Base-by-base conservation (phyloP, 345 rosid species). In the Hevea brasiliensis region DNA sequence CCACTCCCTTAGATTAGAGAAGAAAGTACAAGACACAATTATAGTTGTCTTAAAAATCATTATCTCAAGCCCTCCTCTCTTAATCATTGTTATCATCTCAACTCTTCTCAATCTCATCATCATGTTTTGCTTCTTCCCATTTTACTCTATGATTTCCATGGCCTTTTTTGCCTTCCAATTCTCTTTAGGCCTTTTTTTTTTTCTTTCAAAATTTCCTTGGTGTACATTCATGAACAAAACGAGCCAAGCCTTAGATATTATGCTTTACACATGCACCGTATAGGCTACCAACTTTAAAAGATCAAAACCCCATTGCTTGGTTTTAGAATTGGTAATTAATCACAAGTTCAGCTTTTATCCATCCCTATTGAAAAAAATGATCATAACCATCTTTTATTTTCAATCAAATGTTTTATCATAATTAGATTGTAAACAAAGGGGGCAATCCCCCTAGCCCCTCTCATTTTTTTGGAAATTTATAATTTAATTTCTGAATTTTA, bases 1-100 rank as follows among this genome's bases (percentile, higher is more conserved):
- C 42, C 61, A 23, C 69, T 80, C 3, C 20, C 48, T 71, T 58
- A 27, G 73, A 44, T 59, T 32, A 74, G 23, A 76, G 68, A 77
- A 68, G 47, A 59, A 89, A 84, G 85, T 81, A 84, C 88, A 79
- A 75, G 81, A 89, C 90, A 87, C 74, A 81, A 86, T 86, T 72
- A 86, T 85, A 59, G 27, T 56, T 75, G 67, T 81, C 88, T 78
- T 76, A 72, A 70, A 78, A 79, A 82, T 84, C 85, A 81, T 82
- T 45, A 68, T 60, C 77, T 56, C 67, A 73, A 72, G 55, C 77
- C 83, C 77, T 71, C 80, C 73, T 5, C 74, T 68, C 74, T 47
- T 50, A 40, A 70, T 73, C 73, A 74, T 73, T 32, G n/a, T n/a
- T n/a, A 8, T 68, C 74, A 61, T 80, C 56, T 61, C 26, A 68